phyloP scores from a whole-genome alignment of 129 eudicot genomes.

The Solidago caesia region DNA sequence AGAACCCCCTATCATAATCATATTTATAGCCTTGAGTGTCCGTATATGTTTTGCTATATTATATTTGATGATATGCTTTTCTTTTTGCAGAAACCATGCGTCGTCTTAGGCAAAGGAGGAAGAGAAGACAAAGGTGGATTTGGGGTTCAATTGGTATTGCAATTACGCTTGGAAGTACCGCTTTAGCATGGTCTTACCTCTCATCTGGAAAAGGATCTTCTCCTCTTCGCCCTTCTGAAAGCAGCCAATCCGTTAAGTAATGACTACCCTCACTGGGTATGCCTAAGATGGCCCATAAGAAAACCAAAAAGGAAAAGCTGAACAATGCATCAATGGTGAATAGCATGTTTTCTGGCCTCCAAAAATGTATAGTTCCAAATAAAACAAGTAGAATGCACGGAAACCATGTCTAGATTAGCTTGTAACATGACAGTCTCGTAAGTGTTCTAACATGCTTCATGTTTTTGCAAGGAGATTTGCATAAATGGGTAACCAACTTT shows the following conservation, averaged over 20 bases:
- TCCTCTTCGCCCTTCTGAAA: constrained; percentile 26
- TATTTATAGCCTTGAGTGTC: neutral
- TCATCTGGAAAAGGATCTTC: constrained; percentile 50
- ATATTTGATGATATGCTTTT: neutral
- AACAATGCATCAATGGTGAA: constrained; percentile 14
- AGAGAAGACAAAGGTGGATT: constrained; percentile 67
- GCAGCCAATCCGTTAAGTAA: constrained; percentile 30
- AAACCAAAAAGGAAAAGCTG: neutral
- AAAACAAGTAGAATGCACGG: constrained; percentile 9
- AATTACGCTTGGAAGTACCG: constrained; percentile 58
- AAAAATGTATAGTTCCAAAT: constrained; percentile 31
- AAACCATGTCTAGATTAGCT: neutral
- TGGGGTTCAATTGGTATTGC: constrained; percentile 81
- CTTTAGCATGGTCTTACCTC: constrained; percentile 80
- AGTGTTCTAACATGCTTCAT: neutral
- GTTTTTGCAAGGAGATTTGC: neutral
- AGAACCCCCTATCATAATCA: neutral
- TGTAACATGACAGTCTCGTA: neutral
- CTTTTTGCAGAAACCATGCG: constrained; percentile 59
- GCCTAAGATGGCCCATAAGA: constrained; percentile 15
- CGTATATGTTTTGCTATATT: neutral
- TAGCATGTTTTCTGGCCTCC: constrained; percentile 21
- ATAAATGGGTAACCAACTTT: neutral
- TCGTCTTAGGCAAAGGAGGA: constrained; percentile 69
- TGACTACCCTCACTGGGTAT: constrained; percentile 18